Evolutionary conservation across 768 basidiomycete genomes (phyloP), one percentile per base, ranked within the genome.

Genomic region (Phlebiopsis flavidoalba): DNA sequence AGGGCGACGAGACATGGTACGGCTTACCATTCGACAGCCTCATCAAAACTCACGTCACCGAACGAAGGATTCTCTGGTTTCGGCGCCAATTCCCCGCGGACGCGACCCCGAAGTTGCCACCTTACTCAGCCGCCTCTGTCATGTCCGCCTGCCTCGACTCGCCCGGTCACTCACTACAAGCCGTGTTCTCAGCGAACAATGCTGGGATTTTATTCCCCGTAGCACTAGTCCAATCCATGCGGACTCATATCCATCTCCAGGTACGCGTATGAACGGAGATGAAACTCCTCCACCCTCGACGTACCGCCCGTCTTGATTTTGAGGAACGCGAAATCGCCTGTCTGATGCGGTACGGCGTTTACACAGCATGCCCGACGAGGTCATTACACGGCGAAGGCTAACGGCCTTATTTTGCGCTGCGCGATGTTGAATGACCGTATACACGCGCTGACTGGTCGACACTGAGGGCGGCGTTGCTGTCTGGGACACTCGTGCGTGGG

Each of bases 401-500:
- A 83, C 62, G 96, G 96, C 3, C 81, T 98, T n/a, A n/a, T n/a
- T 22, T 87, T 97, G 53, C 81, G 95, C 36, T 87, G 85, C 7
- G 75, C 91, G 46, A 77, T 96, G 51, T 75, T 98, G 46, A 97
- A 93, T 71, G 93, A 98, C 69, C 81, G 92, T 61, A 79, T 93
- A 64, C 95, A 98, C 69, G 93, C 90, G 19, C 76, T 99, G 48
- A 94, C 93, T n/a, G 0, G 88, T 97, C 46, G 90, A 98, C 69
- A 96, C 93, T 0, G 80, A 82, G 1, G 94, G 95, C 5, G 86
- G 91, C 66, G 88, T 98, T 11, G 91, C 88, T 0, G 88, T 93
- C 7, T 99, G 96, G 96, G 90, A 98, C 75, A 84, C n/a, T 99
- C 60, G 81, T 95, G 11, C 79, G 87, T 1, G 87, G 89, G 0